These are phyloP conservation scores for Bipolaris zeicola DNA, from an alignment of 2,329 filamentous ascomycete genomes.

Conservation along the genomic window DNA sequence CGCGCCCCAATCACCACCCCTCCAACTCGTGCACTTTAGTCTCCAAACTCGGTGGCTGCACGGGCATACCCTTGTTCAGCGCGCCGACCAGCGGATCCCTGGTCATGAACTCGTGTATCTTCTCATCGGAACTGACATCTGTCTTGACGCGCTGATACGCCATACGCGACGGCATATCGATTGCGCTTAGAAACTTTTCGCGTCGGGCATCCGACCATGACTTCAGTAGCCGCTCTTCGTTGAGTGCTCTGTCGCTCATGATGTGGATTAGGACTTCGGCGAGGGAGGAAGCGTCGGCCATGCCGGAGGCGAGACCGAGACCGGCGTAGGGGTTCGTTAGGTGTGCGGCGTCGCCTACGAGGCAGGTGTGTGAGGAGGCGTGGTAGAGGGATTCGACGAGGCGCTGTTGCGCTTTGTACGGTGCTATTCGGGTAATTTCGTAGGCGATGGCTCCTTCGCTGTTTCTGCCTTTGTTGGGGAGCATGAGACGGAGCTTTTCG, in stretches of 20 bases:
- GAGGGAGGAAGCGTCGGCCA: constrained; percentile 44
- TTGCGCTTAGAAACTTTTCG: constrained; percentile 43
- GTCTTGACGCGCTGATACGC: constrained; percentile 36
- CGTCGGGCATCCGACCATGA: constrained; percentile 44
- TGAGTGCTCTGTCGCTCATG: constrained; percentile 19
- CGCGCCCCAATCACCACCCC: constrained; percentile 27
- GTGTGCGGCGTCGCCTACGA: constrained; percentile 51
- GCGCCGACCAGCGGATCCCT: constrained; percentile 37
- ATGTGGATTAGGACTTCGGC: constrained; percentile 35
- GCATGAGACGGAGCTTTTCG: constrained; percentile 38
- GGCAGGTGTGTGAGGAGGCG: constrained; percentile 28
- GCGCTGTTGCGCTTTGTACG: constrained; percentile 52
- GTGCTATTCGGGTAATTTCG: constrained; percentile 43
- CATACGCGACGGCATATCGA: constrained; percentile 42
- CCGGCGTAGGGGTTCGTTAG: constrained; percentile 49
- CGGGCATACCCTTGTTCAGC: constrained; percentile 40
- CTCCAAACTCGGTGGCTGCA: constrained; percentile 37
- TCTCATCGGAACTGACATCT: constrained; percentile 34
- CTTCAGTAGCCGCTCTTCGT: constrained; percentile 36
- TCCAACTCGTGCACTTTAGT: constrained; percentile 31
- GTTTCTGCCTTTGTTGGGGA: constrained; percentile 33
- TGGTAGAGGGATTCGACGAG: constrained; percentile 39
- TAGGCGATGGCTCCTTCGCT: constrained; percentile 29
- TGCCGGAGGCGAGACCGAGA: constrained; percentile 42
- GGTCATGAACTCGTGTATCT: constrained; percentile 28